Evolutionary conservation across 805 yeast genomes (phyloP), one percentile per base, ranked within the genome.

Genomic region (Suhomyces emberorum): DNA sequence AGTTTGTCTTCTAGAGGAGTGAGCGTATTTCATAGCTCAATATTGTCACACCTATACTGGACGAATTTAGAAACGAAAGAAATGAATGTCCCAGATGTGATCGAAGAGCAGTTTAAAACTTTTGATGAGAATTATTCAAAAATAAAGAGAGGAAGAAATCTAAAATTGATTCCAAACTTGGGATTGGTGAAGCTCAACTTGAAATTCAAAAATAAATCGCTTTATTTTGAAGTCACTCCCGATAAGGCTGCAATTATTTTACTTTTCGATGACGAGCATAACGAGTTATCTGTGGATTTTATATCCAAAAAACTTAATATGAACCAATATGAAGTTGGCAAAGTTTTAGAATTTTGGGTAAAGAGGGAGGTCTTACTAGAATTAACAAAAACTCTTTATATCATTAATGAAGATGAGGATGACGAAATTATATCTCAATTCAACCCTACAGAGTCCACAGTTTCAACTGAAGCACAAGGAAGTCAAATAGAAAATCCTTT

Each of bases 11-110:
- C 22, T 7, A 20, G 22, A 20, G n/a, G n/a, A n/a, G n/a, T n/a
- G n/a, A n/a, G n/a, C n/a, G n/a, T 25, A n/a, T 63, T 81, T 21
- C 77, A 76, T 35, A 76, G 86, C 0, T 69, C 82, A 3, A 69
- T 88, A 14, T 61, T 91, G 8, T 88, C 96, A 1, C 77, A 83
- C 42, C 57, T 84, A 14, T 91, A 80, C 54, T 91, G 98, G 98
- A 57, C 62, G 4, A 43, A 38, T 23, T 28, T 54, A 4, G 62
- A 55, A 2, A 43, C 34, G n/a, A 69, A 67, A 21, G 51, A 55
- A n/a, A 71, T 78, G 46, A 54, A 48, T 6, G 49, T 80, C 2
- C 93, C 95, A 0, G 44, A 47, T 0, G 49, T 38, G 1, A 57
- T 88, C 2, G 52, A 65, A 19, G 29, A 52, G 0, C 59, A 63